Base-by-base conservation (phyloP, 2,329 filamentous ascomycete species). In the Aspergillus felis region DNA sequence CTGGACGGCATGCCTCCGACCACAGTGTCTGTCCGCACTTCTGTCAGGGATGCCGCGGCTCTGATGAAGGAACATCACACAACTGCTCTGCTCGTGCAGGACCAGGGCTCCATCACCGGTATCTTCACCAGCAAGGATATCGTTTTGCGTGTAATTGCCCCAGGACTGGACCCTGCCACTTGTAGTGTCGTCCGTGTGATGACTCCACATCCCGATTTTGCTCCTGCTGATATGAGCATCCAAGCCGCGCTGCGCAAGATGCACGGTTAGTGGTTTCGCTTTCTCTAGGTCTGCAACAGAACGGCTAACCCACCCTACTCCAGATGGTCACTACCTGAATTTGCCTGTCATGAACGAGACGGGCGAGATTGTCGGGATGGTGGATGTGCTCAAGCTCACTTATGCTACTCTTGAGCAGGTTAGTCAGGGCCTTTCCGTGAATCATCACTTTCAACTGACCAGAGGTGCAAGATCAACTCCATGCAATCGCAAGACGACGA, bases 111-210 rank as follows among this genome's bases (percentile, higher is more conserved):
- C 47, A 97, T 99, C 71, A 99, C 94, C 54, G 94, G 94, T 78
- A 99, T 99, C 72, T 99, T 99, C 74, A 99, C 94, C 58, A 97
- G 94, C 81, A 99, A 99, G 80, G 94, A 99, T 78, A 93, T 99
- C 52, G 94, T 99, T 58, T 84, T 99, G 57, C 91, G 94, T 75
- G 94, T 99, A 59, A 99, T 99, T 78, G 94, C 94, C 55, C 94
- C 94, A 51, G 94, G 94, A 20, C 83, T 99, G 58, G 94, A 99
- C 74, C 94, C 94, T 49, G 84, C 87, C 59, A 97, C 89, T 70
- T 99, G 94, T 83, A 97, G 93, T 73, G 94, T 99, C 60, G 93
- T 99, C 64, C 88, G 94, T 67, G 94, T 99, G 65, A 99, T 99
- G 94, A 99, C 94, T 35, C 94, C 94, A 63, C 94, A 99, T 73